Evolutionary conservation across 192 early-diverging fungal genomes (phyloP), one percentile per base, ranked within the genome.

Genomic region (Phlyctochytrium bullatum): DNA sequence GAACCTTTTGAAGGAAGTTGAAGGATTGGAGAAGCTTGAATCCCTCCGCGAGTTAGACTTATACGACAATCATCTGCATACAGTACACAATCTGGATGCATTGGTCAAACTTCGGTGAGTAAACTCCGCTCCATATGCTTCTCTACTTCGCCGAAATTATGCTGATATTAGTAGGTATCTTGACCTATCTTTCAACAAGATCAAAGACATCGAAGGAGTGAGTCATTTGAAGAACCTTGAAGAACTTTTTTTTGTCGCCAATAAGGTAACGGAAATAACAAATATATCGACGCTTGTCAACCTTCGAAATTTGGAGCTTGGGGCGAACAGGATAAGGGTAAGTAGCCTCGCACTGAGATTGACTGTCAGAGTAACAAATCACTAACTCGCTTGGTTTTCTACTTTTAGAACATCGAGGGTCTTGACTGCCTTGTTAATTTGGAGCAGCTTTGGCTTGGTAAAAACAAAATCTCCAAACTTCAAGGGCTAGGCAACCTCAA

Each of bases 111-210:
- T 98, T 50, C 78, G 62, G 88, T 92, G 77, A 76, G 75, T 28
- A 35, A 20, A 52, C 32, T 20, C 34, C 12, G 0, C 40, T 47
- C 20, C 20, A 6, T 3, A 52, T 65, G 23, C 73, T 32, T 61
- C 60, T 57, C 25, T 25, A 30, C 32, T 6, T 54, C 47, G 31
- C 30, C 2, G 34, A 14, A 57, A 14, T 34, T 60, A 17, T 53
- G 10, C 31, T 65, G 16, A 51, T 59, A 16, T 14, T 4, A 67
- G 20, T 57, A 83, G 82, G 25, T 80, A 68, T 0, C 78, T 98
- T 40, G 97, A 99, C 67, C 76, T 99, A 59, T 97, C 94, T 3
- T 99, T 95, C 81, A 99, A 99, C 80, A 94, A 94, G 65, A 93
- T 99, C 65, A 88, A 87, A 32, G 73, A 76, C 31, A 90, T 97